Evolutionary conservation across 805 yeast genomes (phyloP), one percentile per base, ranked within the genome.

Genomic region (Ogataea allantospora): DNA sequence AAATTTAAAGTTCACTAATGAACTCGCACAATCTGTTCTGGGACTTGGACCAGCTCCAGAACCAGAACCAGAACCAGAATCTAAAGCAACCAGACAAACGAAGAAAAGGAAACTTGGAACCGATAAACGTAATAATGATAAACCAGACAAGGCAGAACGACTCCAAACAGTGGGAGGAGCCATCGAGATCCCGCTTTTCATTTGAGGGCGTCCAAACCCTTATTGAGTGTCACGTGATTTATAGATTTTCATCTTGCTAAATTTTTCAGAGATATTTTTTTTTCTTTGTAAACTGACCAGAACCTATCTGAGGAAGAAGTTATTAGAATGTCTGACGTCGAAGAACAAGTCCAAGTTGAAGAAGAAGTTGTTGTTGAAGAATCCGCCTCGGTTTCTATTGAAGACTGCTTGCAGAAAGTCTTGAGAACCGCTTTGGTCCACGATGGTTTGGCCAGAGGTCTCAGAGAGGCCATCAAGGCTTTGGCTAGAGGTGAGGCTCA

Each of bases 401-500:
- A 95, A 79, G 99, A 93, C 70, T 95, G 97, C 70, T 79, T 93
- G 71, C 88, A 88, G 79, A 93, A 87, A 67, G 98, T 93, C 68
- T 83, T 93, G 70, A 89, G 95, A 83, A 88, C 93, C 71, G 82
- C 99, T 61, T 82, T 93, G 70, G 86, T 91, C 67, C 95, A 88
- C 80, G 97, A 91, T 71, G 99, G 99, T 77, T 87, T 93, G 75
- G 98, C 98, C 71, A 91, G 99, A 80, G 99, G 99, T 83, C 83
- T 93, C 73, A 93, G 98, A 83, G 99, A 93, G 80, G 95, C 98
- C 58, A 87, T 97, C 67, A 93, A 93, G 86, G 98, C 97, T 73
- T 81, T 93, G 60, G 80, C 96, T 66, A 80, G 88, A 73, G 88
- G 96, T 72, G 95, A 89, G 76, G 99, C 97, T 61, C 95, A 91